Conservation (phyloP, 2,329 filamentous ascomycete species). For the Furcasterigmium furcatum region DNA sequence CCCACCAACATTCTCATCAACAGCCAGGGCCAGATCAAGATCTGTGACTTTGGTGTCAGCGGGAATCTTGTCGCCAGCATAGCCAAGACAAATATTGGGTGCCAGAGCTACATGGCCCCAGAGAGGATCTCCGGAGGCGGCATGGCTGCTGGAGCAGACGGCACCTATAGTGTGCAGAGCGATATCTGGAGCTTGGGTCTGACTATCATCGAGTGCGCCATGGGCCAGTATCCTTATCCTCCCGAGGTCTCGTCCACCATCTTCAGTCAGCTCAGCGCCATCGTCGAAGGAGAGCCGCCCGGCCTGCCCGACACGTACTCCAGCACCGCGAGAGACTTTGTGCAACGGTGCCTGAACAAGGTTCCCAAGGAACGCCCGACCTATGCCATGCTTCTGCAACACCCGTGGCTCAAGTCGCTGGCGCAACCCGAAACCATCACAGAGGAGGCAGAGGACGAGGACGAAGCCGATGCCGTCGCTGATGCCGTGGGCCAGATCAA, state of each 20-base stretch:
- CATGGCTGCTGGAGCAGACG: slow-evolving; percentile 69
- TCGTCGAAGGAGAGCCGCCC: slow-evolving; percentile 95
- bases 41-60: slow-evolving; percentile 97
- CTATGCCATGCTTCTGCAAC: slow-evolving; percentile 83
- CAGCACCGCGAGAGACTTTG: slow-evolving; percentile 78
- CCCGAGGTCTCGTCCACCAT: slow-evolving; percentile 98
- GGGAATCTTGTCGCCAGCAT: slow-evolving; percentile 97
- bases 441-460: slow-evolving; percentile 57
- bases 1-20: slow-evolving; percentile 98
- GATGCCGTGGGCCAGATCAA: slow-evolving; percentile 42
- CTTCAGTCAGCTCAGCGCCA: slow-evolving; percentile 93
- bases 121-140: slow-evolving; percentile 90
- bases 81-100: slow-evolving; percentile 97
- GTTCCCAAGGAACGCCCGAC: slow-evolving; percentile 89
- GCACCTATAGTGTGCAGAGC: slow-evolving; percentile 95
- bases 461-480: slow-evolving; percentile 38
- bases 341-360: slow-evolving; percentile 87
- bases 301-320: slow-evolving; percentile 80
- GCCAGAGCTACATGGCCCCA: slow-evolving; percentile 98
- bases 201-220: slow-evolving; percentile 92
- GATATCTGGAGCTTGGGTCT: slow-evolving; percentile 96
- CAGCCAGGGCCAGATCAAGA: slow-evolving; percentile 87
- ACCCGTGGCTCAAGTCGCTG: slow-evolving; percentile 80
- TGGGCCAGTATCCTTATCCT: slow-evolving; percentile 93
- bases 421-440: slow-evolving; percentile 73